These are phyloP conservation scores for Sonneratia caseolaris DNA, from an alignment of 345 rosid species.

Conservation along the genomic window DNA sequence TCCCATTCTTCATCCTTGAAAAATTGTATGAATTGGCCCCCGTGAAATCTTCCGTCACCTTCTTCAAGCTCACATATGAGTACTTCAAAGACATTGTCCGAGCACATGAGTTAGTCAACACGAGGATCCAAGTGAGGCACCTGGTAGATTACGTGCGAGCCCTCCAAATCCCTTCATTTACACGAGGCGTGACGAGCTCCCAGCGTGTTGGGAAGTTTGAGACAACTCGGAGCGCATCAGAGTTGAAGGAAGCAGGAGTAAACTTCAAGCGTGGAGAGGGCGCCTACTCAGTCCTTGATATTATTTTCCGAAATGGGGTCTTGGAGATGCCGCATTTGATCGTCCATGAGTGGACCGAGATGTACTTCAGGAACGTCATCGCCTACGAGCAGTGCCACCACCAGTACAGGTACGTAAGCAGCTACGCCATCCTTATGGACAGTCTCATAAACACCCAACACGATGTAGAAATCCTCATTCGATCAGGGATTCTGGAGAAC, in stretches of 20 bases:
- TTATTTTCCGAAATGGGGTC: slow-evolving; percentile 14
- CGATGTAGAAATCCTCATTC: slow-evolving; percentile 8
- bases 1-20: slow-evolving; percentile 15
- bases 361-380: slow-evolving; percentile 20
- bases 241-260: slow-evolving; percentile 31
- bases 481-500: slow-evolving; percentile 8
- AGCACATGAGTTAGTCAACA: slow-evolving; percentile 6
- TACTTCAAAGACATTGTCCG: slow-evolving; percentile 21
- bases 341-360: slow-evolving; percentile 19
- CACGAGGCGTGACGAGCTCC: not conserved
- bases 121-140: slow-evolving; percentile 13
- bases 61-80: slow-evolving; percentile 11
- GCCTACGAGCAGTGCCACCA: slow-evolving; percentile 26
- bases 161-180: slow-evolving; percentile 12
- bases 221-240: slow-evolving; percentile 19
- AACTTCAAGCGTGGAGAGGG: slow-evolving; percentile 12
- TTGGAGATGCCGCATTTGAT: slow-evolving; percentile 20
- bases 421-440: slow-evolving; percentile 14
- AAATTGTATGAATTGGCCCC: slow-evolving; percentile 12
- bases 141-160: slow-evolving; percentile 15
- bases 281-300: slow-evolving; percentile 16
- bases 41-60: not conserved
- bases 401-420: slow-evolving; percentile 11
- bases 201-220: not conserved
- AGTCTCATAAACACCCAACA: slow-evolving; percentile 9